Percentiles rank a stretch among this genome's conserved stretches.
phyloP scores from a whole-genome alignment of 225 moss, liverwort and hornwort genomes.

The Rhytidiadelphus loreus region DNA sequence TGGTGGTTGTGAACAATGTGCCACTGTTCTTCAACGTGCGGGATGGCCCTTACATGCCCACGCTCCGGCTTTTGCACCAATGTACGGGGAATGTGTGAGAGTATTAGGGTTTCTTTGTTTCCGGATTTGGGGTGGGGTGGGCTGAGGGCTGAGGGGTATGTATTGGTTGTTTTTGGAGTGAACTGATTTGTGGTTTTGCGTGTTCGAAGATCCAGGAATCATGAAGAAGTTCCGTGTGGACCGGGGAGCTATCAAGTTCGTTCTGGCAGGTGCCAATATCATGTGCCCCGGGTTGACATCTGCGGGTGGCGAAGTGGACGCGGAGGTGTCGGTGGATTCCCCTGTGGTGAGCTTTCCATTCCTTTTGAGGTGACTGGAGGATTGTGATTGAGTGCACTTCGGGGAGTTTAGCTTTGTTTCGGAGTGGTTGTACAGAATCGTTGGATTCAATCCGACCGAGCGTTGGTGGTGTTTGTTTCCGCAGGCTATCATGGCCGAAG shows the following conservation, averaged over 20 bases:
- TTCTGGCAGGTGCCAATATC: constrained; percentile 87
- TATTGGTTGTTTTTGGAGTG: neutral
- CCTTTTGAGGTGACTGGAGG: neutral
- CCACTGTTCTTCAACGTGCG: constrained; percentile 95
- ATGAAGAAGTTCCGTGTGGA: constrained; percentile 96
- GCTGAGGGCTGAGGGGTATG: too few species aligned
- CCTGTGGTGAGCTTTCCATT: constrained; percentile 60
- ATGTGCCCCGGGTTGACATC: constrained; percentile 98
- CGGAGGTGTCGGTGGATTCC: constrained; percentile 55
- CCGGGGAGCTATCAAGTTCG: constrained; percentile 94
- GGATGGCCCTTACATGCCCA: constrained; percentile 98
- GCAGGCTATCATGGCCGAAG: constrained; percentile 93
- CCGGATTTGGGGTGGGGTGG: too few species aligned
- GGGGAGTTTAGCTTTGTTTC: neutral
- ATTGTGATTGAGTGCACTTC: too few species aligned
- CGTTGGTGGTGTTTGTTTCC: neutral
- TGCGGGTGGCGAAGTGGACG: constrained; percentile 70
- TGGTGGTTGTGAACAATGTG: constrained; percentile 87
- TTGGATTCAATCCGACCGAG: neutral
- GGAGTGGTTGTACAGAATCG: neutral
- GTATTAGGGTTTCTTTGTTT: neutral
- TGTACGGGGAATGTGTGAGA: constrained; percentile 19
- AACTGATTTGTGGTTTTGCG: neutral
- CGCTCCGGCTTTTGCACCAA: constrained; percentile 84
- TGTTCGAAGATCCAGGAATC: constrained; percentile 72